Conservation (phyloP, 257 asterid species). For the Vinca minor region DNA sequence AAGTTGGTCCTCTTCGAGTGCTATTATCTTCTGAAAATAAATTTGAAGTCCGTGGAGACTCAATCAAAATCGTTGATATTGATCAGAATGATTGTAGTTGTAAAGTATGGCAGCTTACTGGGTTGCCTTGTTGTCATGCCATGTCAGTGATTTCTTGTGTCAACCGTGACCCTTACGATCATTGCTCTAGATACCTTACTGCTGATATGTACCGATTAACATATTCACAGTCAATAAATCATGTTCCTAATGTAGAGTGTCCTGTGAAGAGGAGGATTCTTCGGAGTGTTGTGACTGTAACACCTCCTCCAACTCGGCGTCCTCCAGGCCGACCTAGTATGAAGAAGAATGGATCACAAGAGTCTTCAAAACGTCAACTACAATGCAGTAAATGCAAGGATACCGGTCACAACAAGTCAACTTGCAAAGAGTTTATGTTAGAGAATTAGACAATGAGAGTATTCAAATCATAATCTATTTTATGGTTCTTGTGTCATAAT, state of each 20-base stretch:
- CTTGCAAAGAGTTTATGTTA: slow-evolving; percentile 73
- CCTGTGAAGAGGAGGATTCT: slow-evolving; percentile 33
- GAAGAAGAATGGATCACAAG: slow-evolving; percentile 59
- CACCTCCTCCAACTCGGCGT: slow-evolving; percentile 83
- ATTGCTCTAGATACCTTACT: slow-evolving; percentile 70
- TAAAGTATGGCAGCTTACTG: slow-evolving; percentile 65
- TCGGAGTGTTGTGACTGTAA: slow-evolving; percentile 51
- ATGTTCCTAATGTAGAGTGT: slow-evolving; percentile 46
- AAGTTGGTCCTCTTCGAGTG: slow-evolving; percentile 41
- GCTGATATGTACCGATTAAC: slow-evolving; percentile 54
- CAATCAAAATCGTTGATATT: slow-evolving; percentile 58
- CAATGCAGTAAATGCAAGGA: slow-evolving; percentile 95
- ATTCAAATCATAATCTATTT: neutral
- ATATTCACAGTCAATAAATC: slow-evolving; percentile 61
- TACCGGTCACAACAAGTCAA: slow-evolving; percentile 88
- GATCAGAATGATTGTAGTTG: slow-evolving; percentile 65
- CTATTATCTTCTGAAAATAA: slow-evolving; percentile 34
- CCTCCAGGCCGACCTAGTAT: slow-evolving; percentile 92
- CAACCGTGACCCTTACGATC: slow-evolving; percentile 46
- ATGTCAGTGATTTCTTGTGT: slow-evolving; percentile 48
- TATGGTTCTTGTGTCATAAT: neutral
- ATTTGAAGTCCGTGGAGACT: slow-evolving; percentile 70
- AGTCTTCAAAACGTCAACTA: slow-evolving; percentile 57
- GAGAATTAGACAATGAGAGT: slow-evolving; percentile 37
- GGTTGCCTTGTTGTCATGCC: slow-evolving; percentile 91